Conservation (phyloP, 1,139 yeast species). For the Magnusiomyces fungicola region DNA sequence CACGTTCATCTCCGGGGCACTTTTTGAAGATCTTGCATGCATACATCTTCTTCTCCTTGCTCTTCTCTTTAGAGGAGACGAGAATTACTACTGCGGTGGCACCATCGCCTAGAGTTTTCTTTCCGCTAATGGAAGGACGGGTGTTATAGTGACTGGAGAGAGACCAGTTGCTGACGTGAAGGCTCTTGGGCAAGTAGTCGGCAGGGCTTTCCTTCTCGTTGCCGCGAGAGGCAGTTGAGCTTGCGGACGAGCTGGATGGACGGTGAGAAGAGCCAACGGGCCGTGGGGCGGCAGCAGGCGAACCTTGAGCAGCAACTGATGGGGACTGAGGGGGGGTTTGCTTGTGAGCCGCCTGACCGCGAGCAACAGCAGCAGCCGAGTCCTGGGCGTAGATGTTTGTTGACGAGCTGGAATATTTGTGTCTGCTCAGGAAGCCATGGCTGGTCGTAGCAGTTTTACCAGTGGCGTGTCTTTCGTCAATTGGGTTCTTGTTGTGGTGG, state of each 20-base stretch:
- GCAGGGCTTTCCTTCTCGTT: slow-evolving; percentile 15
- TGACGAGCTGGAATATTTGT: background rate
- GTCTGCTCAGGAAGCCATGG: background rate
- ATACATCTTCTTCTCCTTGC: slow-evolving; percentile 31
- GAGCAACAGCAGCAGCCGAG: slow-evolving; percentile 1
- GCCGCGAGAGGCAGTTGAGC: slow-evolving; percentile 1
- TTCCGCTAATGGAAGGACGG: slow-evolving; percentile 7
- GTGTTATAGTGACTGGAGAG: slow-evolving; percentile 16
- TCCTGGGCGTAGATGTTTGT: background rate
- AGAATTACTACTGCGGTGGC: slow-evolving; percentile 15
- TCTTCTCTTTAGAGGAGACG: slow-evolving; percentile 13
- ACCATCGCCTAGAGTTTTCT: slow-evolving; percentile 14
- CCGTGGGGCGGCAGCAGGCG: slow-evolving; percentile 1
- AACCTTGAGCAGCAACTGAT: background rate
- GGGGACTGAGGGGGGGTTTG: background rate
- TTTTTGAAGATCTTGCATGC: slow-evolving; percentile 70
- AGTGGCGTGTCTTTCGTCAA: background rate
- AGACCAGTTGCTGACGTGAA: slow-evolving; percentile 17
- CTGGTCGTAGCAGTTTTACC: background rate
- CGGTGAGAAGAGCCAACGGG: slow-evolving; percentile 1
- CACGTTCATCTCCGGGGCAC: slow-evolving; percentile 38
- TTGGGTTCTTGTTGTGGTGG: background rate
- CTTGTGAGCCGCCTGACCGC: background rate
- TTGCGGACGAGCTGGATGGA: background rate
- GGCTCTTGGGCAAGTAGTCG: slow-evolving; percentile 16